Base-by-base conservation (phyloP, 2,329 filamentous ascomycete genomes). In the Graphilbum ipis-grandicollis region DNA sequence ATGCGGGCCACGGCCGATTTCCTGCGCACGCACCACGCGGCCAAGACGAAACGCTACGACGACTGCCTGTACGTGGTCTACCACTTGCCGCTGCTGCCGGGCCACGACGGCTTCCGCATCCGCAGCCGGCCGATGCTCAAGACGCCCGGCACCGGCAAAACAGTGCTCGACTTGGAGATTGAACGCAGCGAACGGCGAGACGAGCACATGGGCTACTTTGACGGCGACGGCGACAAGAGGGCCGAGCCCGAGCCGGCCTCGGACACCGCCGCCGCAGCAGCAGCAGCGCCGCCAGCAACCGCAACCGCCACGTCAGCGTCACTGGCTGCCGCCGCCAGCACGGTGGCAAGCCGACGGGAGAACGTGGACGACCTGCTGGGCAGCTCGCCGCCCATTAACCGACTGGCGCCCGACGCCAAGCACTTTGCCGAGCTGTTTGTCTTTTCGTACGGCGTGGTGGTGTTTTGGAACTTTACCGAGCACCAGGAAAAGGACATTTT, bases 391-490 rank as follows among this genome's bases (percentile, higher is more conserved):
- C 58, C 70, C 19, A 59, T 68, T 44, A 65, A 70, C 52, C 67
- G 71, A 21, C 66, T 83, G 19, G 71, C 71, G 1, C 70, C 79
- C 6, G 74, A 84, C 50, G 72, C 77, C 26, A 76, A 88, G 50
- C 69, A 76, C 39, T 84, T 93, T 51, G 88, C 83, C 31, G 90
- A 98, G 58, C 83, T 96, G 73, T 96, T 93, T 52, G 79, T 98
- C 48, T 96, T 92, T 56, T 88, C 82, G 14, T 98, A 98, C 51
- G 90, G 90, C 17, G 88, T 98, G 1, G 88, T 90, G 0, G 90
- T 98, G 5, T 93, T 98, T 54, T 98, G 90, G 90, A 98, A 98
- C 55, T 94, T 98, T 48, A 88, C 83, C 10, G 86, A 93, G 55
- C 72, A 79, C 45, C 90, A 98, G 54, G 90, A 98, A 55, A 94